Evolutionary conservation across 2,329 filamentous ascomycete genomes (phyloP), one percentile per base, ranked within the genome.

Genomic region (Talaromyces piceae): DNA sequence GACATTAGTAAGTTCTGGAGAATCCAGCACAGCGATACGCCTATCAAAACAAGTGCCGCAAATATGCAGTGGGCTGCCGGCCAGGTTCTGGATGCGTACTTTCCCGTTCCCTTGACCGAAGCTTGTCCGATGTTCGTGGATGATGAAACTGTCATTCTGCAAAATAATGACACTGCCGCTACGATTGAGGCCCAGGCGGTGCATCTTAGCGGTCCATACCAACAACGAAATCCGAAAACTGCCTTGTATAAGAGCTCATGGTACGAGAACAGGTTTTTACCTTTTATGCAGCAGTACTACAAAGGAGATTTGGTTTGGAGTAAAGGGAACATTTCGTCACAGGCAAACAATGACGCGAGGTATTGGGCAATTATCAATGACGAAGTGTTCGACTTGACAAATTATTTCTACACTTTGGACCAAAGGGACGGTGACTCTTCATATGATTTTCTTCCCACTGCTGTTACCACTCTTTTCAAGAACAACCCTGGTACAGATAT

Each of bases 1-100:
- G 93, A 98, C 62, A 82, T 98, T 41, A 81, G 84, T 49, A 87
- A 91, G 51, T 98, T 95, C 67, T 96, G 86, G 82, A 88, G 80
- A 62, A 71, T 80, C 20, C 81, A 94, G 52, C 93, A 98, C 73
- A 91, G 88, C 64, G 89, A 94, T 62, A 83, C 72, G 8, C 70
- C 67, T 45, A 81, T 80, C 47, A 75, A 84, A 52, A 85, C 83
- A 1, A 74, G 72, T 3, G 73, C 77, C 1, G 70, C 74, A 6
- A 72, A 75, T 50, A 97, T 98, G 93, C 63, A 81, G 56, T 82
- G 82, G 1, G 84, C 95, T 57, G 88, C 82, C 33, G 93, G 93
- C 27, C 63, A 82, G 59, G 83, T 91, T 59, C 73, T 98, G 58
- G 87, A 93, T 58, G 77, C 79, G n/a, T 95, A 95, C 68, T 95